Evolutionary conservation across 1,284 basidiomycete genomes (phyloP).

Genomic region (Trametes hirsuta): DNA sequence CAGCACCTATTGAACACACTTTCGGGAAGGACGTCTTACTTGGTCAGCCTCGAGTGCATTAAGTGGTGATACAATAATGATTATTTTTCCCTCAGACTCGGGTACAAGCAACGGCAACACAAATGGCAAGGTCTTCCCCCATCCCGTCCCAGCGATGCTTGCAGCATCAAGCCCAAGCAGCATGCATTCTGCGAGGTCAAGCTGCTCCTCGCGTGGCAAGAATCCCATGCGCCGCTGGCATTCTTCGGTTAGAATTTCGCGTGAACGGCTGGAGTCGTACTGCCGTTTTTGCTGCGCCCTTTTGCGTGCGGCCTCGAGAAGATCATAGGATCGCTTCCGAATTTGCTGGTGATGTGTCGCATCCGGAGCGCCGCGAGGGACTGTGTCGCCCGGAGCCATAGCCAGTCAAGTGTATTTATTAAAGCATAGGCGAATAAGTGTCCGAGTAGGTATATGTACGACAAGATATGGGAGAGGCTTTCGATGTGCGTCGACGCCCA

Average conservation of each 20-base stretch:
- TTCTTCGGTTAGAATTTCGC: neutral
- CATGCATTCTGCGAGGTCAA: slow-evolving; percentile 39
- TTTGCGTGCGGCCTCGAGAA: neutral
- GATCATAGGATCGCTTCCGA: neutral
- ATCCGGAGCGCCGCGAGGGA: neutral
- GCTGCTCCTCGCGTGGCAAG: slow-evolving; percentile 26
- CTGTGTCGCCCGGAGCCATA: neutral
- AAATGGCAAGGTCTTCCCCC: slow-evolving; percentile 42
- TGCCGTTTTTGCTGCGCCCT: neutral
- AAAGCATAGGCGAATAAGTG: no score
- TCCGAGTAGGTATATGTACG: no score
- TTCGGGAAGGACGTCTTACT: no score
- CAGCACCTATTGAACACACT: no score
- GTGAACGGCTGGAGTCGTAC: neutral
- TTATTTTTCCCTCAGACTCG: slow-evolving; percentile 16
- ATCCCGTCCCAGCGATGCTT: slow-evolving; percentile 39
- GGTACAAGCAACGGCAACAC: slow-evolving; percentile 34
- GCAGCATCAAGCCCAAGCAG: slow-evolving; percentile 37
- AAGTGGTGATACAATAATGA: slow-evolving; percentile 2
- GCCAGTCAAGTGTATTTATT: neutral
- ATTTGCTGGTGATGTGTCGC: neutral
- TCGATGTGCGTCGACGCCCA: no score
- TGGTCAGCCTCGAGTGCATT: slow-evolving; percentile 6
- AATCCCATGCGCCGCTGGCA: neutral
- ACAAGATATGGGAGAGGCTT: no score